Evolutionary conservation across 805 yeast species (phyloP).

Genomic region (Kluyveromyces aestuarii): DNA sequence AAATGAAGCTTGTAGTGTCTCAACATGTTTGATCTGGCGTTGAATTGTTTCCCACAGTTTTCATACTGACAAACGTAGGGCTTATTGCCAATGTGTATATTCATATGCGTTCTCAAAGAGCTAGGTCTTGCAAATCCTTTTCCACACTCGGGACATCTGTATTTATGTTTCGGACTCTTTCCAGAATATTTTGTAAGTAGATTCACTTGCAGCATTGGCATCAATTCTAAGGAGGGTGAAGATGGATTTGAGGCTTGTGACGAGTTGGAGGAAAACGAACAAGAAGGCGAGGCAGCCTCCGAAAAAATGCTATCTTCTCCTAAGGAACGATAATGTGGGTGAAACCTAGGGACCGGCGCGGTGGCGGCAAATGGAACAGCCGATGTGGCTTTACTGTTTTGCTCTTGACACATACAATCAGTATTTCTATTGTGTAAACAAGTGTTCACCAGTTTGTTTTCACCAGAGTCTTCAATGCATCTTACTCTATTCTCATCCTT

Average conservation of each 20-base stretch:
- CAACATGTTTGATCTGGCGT: slow-evolving; percentile 25
- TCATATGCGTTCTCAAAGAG: slow-evolving; percentile 67
- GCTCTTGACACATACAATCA: no score
- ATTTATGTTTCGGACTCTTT: slow-evolving; percentile 3
- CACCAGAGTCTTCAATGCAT: not conserved
- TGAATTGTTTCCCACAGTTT: slow-evolving; percentile 58
- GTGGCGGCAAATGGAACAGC: not conserved
- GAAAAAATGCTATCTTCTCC: not conserved
- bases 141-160: slow-evolving; percentile 62
- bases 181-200: no score
- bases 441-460: no score
- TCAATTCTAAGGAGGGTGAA: not conserved
- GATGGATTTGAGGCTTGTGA: not conserved
- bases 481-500: not conserved
- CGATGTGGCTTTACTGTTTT: not conserved
- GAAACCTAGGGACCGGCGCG: not conserved
- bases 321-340: not conserved
- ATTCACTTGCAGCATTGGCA: not conserved
- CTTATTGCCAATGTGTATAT: slow-evolving; percentile 83
- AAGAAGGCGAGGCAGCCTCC: not conserved
- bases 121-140: slow-evolving; percentile 83
- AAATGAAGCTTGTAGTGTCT: slow-evolving; percentile 24
- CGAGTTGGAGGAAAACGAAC: not conserved
- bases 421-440: no score
- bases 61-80: slow-evolving; percentile 66